phyloP scores from a whole-genome alignment of 345 rosid genomes.

The Heritiera fomes region DNA sequence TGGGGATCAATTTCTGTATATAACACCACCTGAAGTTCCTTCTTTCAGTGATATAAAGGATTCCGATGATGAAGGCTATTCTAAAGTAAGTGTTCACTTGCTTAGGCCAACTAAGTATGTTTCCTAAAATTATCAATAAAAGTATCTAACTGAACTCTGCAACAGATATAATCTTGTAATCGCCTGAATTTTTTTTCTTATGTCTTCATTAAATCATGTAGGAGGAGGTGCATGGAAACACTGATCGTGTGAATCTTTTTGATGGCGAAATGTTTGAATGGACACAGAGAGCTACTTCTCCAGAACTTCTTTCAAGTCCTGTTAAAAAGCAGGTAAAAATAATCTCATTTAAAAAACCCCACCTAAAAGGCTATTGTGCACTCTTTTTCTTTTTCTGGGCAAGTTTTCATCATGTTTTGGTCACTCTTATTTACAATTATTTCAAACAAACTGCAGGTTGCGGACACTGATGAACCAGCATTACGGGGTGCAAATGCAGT shows the following conservation, averaged over 20 bases:
- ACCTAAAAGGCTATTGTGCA: background rate
- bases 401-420: background rate
- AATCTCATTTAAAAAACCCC: background rate
- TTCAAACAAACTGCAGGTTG: conserved; percentile 36
- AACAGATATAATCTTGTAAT: background rate
- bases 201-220: conserved; percentile 31
- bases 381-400: background rate
- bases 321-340: conserved; percentile 48
- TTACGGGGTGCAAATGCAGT: conserved; percentile 21
- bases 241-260: conserved; percentile 36
- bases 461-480: conserved; percentile 23
- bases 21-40: conserved; percentile 64
- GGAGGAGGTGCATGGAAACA: conserved; percentile 42
- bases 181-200: background rate
- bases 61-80: conserved; percentile 19
- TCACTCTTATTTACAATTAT: conserved; percentile 17
- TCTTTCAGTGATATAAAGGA: conserved; percentile 83
- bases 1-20: conserved; percentile 43
- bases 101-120: background rate
- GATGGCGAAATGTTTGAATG: conserved; percentile 87
- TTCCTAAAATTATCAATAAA: background rate
- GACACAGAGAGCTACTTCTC: conserved; percentile 82
- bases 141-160: background rate
- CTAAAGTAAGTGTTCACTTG: conserved; percentile 37
- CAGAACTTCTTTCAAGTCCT: conserved; percentile 72